Evolutionary conservation across 1,284 basidiomycete species (phyloP), one percentile per base, ranked within the genome.

Genomic region (Takashimella tepidaria): DNA sequence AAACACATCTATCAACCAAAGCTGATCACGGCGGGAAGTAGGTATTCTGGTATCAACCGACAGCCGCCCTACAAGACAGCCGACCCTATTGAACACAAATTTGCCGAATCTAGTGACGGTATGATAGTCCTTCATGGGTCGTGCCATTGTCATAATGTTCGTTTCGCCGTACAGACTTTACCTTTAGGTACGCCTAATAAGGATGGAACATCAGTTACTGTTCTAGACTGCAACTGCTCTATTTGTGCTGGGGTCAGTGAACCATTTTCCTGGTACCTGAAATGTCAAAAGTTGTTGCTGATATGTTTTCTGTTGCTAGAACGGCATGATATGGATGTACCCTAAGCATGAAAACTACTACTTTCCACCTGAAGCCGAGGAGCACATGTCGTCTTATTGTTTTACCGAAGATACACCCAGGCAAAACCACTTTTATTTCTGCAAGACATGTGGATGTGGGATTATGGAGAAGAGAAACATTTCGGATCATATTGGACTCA

Each of bases 281-380:
- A n/a, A n/a, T n/a, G n/a, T n/a, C n/a, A n/a, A n/a, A n/a, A n/a
- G n/a, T n/a, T n/a, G n/a, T n/a, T n/a, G n/a, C n/a, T n/a, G n/a
- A n/a, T n/a, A n/a, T n/a, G n/a, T n/a, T n/a, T n/a, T n/a, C 31
- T 37, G 31, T 24, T 16, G 25, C n/a, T 16, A 51, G 49, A 55
- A 55, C 45, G 54, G 54, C 11, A 24, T 43, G 12, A 27, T 55
- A 4, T 55, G 54, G 54, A 55, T 47, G 19, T 55, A 55, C 41
- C 54, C 49, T 16, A 22, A 51, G 4, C 40, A 21, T 2, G 42
- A 45, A 3, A 40, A 43, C 16, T 45, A 47, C 26, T 37, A 45
- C 26, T 45, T 55, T 27, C 45, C 52, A 2, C 23, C 24, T 5
- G 41, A 45, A 2, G 23, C 50, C 24, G n/a, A 25, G 5, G 25